Evolutionary conservation across 2,329 filamentous ascomycete species (phyloP).

Genomic region (Paramyrothecium roridum): DNA sequence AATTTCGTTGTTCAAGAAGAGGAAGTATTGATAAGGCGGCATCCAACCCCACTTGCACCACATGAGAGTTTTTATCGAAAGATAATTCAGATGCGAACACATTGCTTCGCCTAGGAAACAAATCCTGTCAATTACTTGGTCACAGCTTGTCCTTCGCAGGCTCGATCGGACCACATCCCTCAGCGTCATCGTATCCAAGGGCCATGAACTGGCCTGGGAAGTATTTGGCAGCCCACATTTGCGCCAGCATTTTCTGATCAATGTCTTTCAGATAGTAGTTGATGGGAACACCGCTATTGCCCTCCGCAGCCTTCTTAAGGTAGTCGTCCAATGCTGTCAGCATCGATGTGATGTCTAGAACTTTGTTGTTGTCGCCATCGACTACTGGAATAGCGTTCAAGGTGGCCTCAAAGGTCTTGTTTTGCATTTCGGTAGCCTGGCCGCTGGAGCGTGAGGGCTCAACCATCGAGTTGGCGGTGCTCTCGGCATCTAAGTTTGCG

Average conservation of each 20-base stretch:
- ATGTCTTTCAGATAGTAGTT: constrained; percentile 16
- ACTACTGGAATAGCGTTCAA: constrained; percentile 3
- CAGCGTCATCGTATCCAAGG: constrained; percentile 8
- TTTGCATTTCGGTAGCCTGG: not conserved
- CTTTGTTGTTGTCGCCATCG: constrained; percentile 7
- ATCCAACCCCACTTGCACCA: too few relatives aligned
- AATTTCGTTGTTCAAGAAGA: too few relatives aligned
- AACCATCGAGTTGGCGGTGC: not conserved
- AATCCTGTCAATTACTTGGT: too few relatives aligned
- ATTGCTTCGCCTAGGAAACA: too few relatives aligned
- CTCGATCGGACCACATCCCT: not conserved
- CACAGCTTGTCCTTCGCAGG: too few relatives aligned
- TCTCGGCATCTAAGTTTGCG: too few relatives aligned
- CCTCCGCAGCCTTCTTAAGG: constrained; percentile 5
- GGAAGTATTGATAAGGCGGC: too few relatives aligned
- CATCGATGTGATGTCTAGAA: constrained; percentile 11
- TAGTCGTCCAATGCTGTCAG: constrained; percentile 12
- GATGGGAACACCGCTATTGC: constrained; percentile 6
- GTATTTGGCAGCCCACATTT: constrained; percentile 14
- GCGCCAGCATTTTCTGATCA: constrained; percentile 8
- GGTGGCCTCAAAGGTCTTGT: not conserved
- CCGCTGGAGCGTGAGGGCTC: not conserved
- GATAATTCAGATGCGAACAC: too few relatives aligned
- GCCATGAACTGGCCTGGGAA: constrained; percentile 10
- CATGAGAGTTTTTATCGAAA: too few relatives aligned